phyloP scores from a whole-genome alignment of 305 asterid species.

The Fraxinus xanthoxyloides region DNA sequence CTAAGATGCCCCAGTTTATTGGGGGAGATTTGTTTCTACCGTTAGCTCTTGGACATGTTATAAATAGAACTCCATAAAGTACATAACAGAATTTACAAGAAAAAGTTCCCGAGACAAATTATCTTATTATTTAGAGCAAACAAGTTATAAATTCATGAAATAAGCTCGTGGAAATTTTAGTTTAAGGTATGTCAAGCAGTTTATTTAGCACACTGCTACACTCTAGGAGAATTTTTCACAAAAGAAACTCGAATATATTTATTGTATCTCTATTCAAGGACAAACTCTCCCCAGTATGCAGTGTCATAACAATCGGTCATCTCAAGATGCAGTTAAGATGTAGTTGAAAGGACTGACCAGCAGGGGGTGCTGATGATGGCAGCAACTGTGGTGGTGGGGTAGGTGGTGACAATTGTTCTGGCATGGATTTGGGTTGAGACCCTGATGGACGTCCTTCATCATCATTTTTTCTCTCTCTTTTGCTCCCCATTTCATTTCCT shows the following conservation, averaged over 20 bases:
- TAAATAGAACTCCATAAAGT: neutral
- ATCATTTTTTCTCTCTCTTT: conserved; percentile 30
- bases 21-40: neutral
- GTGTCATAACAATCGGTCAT: neutral
- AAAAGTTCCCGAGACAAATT: neutral
- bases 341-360: conserved; percentile 36
- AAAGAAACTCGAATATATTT: neutral
- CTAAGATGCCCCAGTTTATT: conserved; percentile 17
- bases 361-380: conserved; percentile 38
- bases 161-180: conserved; percentile 2
- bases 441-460: conserved; percentile 39
- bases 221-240: conserved; percentile 6
- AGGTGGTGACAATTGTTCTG: conserved; percentile 37
- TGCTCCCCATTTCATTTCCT: conserved; percentile 46
- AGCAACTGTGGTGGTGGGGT: conserved; percentile 37
- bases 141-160: neutral
- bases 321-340: neutral
- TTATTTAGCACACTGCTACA: conserved; percentile 3
- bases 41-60: neutral
- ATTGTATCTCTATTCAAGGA: neutral
- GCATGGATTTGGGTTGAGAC: conserved; percentile 29
- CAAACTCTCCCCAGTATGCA: neutral
- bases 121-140: neutral
- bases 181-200: conserved; percentile 4
- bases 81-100: neutral